These are phyloP conservation scores for Magnusiomyces magnusii DNA, from an alignment of 1,139 yeast genomes.

Conservation along the genomic window DNA sequence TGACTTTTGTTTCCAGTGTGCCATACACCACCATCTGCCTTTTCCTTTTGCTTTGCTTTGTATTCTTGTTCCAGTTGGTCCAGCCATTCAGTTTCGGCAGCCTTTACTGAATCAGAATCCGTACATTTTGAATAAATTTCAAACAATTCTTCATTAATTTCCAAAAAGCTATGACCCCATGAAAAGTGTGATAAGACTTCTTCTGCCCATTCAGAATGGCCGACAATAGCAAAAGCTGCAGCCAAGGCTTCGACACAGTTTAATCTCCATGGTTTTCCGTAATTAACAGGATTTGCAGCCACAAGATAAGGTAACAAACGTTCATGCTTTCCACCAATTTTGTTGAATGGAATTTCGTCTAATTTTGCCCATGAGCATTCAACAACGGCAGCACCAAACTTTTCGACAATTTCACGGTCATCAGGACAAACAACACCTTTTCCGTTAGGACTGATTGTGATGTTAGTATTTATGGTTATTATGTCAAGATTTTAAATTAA, in stretches of 20 bases:
- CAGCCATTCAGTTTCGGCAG: conserved; percentile 74
- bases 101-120: conserved; percentile 64
- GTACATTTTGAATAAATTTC: conserved; percentile 71
- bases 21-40: conserved; percentile 50
- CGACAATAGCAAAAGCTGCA: conserved; percentile 94
- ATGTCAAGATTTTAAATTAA: background rate
- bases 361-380: conserved; percentile 98
- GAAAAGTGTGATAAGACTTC: conserved; percentile 69
- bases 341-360: conserved; percentile 88
- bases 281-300: conserved; percentile 95
- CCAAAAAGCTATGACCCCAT: conserved; percentile 86
- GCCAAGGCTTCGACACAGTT: conserved; percentile 98
- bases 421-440: conserved; percentile 85
- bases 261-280: conserved; percentile 93
- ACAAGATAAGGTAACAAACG: conserved; percentile 78
- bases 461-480: background rate
- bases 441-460: conserved; percentile 63
- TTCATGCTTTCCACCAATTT: conserved; percentile 88
- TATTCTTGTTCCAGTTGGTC: conserved; percentile 60
- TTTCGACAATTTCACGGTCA: conserved; percentile 70
- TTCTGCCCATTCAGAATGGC: conserved; percentile 84
- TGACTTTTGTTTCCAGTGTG: conserved; percentile 70
- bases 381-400: conserved; percentile 87
- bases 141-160: conserved; percentile 71
- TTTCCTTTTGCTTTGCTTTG: conserved; percentile 47